Evolutionary conservation across 139 green algal species (phyloP).

Genomic region (Parachlorella kessleri): DNA sequence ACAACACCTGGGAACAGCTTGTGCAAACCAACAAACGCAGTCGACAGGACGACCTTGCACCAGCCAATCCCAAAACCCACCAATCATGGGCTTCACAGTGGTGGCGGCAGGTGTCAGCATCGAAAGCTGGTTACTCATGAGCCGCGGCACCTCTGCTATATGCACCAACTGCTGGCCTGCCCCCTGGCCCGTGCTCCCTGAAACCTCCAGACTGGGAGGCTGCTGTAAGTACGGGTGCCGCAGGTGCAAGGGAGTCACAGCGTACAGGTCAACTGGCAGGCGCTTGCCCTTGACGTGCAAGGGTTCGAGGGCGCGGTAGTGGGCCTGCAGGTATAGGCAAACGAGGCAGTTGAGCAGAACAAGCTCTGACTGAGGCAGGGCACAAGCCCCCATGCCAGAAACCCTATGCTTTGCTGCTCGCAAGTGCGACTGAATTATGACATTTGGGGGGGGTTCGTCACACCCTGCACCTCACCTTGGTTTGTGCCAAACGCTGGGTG

Average conservation of each 20-base stretch:
- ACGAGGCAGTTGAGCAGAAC: too few species aligned
- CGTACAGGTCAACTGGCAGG: slow-evolving; percentile 45
- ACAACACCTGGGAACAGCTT: too few species aligned
- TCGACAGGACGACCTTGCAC: too few species aligned
- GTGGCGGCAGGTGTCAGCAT: neutral
- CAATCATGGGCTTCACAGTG: slow-evolving; percentile 26
- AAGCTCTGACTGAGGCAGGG: too few species aligned
- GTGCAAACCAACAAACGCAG: too few species aligned
- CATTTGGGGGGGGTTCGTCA: too few species aligned
- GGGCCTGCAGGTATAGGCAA: neutral
- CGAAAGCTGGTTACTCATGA: neutral
- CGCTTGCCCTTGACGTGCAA: slow-evolving; percentile 66
- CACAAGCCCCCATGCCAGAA: too few species aligned
- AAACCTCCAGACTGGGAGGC: too few species aligned
- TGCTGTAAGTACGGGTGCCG: too few species aligned
- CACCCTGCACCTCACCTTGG: neutral
- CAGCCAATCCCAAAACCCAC: neutral
- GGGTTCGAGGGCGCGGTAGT: slow-evolving; percentile 44
- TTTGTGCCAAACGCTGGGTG: slow-evolving; percentile 46
- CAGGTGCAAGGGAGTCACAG: neutral
- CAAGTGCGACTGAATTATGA: too few species aligned
- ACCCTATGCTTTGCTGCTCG: too few species aligned
- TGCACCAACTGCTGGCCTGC: neutral
- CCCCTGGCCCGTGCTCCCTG: too few species aligned
- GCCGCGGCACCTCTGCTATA: neutral